phyloP scores from a whole-genome alignment of 2,329 filamentous ascomycete genomes.

The Botrytis sinoallii region DNA sequence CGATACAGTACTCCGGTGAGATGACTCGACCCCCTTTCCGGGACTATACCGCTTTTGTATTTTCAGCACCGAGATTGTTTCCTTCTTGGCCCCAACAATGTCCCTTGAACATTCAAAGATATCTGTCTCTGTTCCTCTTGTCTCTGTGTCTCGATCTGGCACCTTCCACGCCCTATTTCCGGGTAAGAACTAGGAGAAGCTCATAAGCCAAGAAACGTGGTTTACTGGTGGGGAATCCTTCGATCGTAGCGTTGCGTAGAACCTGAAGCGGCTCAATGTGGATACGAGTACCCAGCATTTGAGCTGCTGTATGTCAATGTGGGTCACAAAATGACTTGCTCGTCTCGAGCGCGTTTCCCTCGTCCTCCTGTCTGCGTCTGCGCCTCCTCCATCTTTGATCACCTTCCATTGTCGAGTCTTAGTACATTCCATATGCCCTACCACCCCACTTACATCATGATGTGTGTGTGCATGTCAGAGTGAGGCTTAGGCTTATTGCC shows the following conservation, averaged over 20 bases:
- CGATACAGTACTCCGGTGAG: background rate
- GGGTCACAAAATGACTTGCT: background rate
- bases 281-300: background rate
- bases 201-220: constrained; percentile 5
- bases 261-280: background rate
- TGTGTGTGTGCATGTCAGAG: background rate
- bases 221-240: constrained; percentile 4
- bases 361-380: background rate
- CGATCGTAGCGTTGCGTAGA: background rate
- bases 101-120: too few relatives aligned
- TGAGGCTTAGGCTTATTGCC: background rate
- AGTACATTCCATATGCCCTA: background rate
- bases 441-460: background rate
- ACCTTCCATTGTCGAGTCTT: background rate
- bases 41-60: background rate
- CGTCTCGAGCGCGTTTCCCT: background rate
- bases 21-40: background rate
- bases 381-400: constrained; percentile 2
- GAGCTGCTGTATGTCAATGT: background rate
- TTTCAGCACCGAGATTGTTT: background rate
- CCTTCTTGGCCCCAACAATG: background rate
- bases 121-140: too few relatives aligned
- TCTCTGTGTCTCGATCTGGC: too few relatives aligned
- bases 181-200: background rate
- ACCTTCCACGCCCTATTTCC: too few relatives aligned